Percentiles rank a stretch among this genome's conserved stretches.
phyloP scores from a whole-genome alignment of 2,329 filamentous ascomycete species.

The Aspergillus sp. region DNA sequence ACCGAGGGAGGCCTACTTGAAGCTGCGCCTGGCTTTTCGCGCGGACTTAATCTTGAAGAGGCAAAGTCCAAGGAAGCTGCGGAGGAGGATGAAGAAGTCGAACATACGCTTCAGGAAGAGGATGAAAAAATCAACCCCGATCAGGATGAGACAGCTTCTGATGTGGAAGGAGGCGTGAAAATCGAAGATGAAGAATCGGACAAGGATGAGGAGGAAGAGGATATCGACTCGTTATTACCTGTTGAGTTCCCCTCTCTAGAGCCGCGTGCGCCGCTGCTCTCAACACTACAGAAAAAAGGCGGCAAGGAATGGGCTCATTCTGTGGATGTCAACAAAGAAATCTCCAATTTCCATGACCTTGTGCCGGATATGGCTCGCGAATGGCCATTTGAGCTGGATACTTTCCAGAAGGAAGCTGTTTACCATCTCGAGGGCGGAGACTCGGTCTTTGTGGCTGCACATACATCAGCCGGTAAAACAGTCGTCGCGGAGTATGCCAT shows the following conservation, averaged over 20 bases:
- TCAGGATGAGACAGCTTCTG: slow-evolving; percentile 48
- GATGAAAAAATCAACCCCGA: slow-evolving; percentile 47
- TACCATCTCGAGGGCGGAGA: slow-evolving; percentile 96
- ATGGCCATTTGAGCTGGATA: slow-evolving; percentile 97
- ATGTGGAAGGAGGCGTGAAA: slow-evolving; percentile 32
- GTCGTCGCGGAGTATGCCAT: slow-evolving; percentile 98
- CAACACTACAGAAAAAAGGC: slow-evolving; percentile 69
- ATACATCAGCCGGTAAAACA: slow-evolving; percentile 97
- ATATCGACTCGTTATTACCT: slow-evolving; percentile 83
- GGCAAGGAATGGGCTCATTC: slow-evolving; percentile 96
- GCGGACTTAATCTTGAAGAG: slow-evolving; percentile 72
- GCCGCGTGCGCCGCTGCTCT: slow-evolving; percentile 73
- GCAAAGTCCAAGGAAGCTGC: slow-evolving; percentile 58
- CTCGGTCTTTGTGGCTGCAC: slow-evolving; percentile 95
- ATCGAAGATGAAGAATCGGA: slow-evolving; percentile 28
- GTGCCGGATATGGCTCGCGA: slow-evolving; percentile 95
- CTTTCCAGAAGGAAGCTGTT: slow-evolving; percentile 97
- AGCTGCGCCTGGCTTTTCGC: slow-evolving; percentile 75
- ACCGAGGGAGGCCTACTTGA: slow-evolving; percentile 75
- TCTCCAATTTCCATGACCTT: slow-evolving; percentile 89
- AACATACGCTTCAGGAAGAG: slow-evolving; percentile 58
- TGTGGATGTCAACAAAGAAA: slow-evolving; percentile 90
- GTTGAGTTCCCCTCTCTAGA: slow-evolving; percentile 91
- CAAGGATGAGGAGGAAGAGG: slow-evolving; percentile 44
- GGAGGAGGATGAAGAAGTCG: slow-evolving; percentile 67